A percentile compares a stretch with the other conserved stretches of the same genome.
These are phyloP conservation scores for Hortaea werneckii DNA, from an alignment of 2,329 filamentous ascomycete genomes.

Conservation along the genomic window DNA sequence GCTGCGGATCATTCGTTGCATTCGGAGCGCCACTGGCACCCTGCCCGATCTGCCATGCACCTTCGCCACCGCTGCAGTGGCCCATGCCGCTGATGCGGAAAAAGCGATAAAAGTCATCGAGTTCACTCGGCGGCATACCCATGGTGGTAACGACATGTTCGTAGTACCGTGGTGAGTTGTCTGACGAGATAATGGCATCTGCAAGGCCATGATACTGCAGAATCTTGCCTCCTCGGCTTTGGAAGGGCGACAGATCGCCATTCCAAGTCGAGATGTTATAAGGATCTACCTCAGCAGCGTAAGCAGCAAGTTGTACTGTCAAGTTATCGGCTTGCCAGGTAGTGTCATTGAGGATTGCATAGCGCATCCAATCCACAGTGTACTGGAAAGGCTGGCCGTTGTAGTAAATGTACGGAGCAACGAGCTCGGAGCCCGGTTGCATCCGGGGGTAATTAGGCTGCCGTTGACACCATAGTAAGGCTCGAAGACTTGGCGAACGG, in stretches of 20 bases:
- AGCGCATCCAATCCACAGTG: slow-evolving; percentile 39
- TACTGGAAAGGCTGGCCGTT: slow-evolving; percentile 32
- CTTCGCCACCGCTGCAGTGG: slow-evolving; percentile 40
- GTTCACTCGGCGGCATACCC: slow-evolving; percentile 34
- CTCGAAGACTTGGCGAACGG: slow-evolving; percentile 31
- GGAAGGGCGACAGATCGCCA: slow-evolving; percentile 31
- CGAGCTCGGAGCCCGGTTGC: slow-evolving; percentile 37
- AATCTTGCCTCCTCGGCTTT: slow-evolving; percentile 34
- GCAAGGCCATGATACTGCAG: slow-evolving; percentile 36
- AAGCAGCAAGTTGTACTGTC: slow-evolving; percentile 27
- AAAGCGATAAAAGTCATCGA: slow-evolving; percentile 45
- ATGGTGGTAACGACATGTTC: slow-evolving; percentile 33
- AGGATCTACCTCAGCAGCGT: slow-evolving; percentile 25
- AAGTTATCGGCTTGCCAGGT: slow-evolving; percentile 31
- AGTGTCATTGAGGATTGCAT: slow-evolving; percentile 37
- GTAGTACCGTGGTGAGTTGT: slow-evolving; percentile 38
- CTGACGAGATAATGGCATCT: slow-evolving; percentile 29
- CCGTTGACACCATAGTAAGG: slow-evolving; percentile 33
- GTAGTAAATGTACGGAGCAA: slow-evolving; percentile 26
- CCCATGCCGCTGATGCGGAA: slow-evolving; percentile 42
- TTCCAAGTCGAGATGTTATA: slow-evolving; percentile 32
- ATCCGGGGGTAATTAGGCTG: slow-evolving; percentile 39
- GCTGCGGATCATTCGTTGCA: slow-evolving; percentile 14
- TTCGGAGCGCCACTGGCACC: slow-evolving; percentile 11
- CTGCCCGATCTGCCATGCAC: slow-evolving; percentile 33